These are phyloP conservation scores for Pseudopithomyces chartarum DNA, from an alignment of 2,329 filamentous ascomycete species.

Conservation along the genomic window DNA sequence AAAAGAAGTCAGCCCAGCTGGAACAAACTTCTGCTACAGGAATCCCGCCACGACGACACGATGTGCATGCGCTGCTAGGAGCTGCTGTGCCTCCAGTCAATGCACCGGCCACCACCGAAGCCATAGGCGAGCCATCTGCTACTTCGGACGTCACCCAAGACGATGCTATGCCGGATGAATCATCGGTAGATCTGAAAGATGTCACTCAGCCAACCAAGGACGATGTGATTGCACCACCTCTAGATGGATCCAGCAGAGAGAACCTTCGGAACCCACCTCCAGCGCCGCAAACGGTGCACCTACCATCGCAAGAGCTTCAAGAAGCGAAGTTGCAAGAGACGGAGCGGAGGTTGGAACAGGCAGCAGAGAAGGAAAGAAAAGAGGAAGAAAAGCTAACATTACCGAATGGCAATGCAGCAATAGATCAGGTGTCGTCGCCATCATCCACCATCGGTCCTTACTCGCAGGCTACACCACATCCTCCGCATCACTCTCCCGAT, in stretches of 20 bases:
- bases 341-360: constrained; percentile 44
- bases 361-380: constrained; percentile 43
- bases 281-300: constrained; percentile 48
- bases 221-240: constrained; percentile 36
- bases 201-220: constrained; percentile 39
- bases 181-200: constrained; percentile 28
- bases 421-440: constrained; percentile 53
- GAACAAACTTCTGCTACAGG: constrained; percentile 18
- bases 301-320: constrained; percentile 57
- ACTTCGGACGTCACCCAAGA: constrained; percentile 17
- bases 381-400: constrained; percentile 43
- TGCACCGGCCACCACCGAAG: constrained; percentile 20
- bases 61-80: constrained; percentile 15
- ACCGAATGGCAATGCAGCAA: constrained; percentile 25
- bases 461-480: constrained; percentile 73
- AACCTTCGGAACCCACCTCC: constrained; percentile 19
- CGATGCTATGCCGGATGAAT: constrained; percentile 17
- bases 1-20: constrained; percentile 19
- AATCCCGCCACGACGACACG: constrained; percentile 13
- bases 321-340: constrained; percentile 52
- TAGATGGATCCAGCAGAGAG: constrained; percentile 19
- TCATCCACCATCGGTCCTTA: constrained; percentile 71
- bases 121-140: constrained; percentile 14
- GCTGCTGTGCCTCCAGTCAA: constrained; percentile 15
- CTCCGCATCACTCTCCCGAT: constrained; percentile 70